A percentile compares a stretch with the other conserved stretches of the same genome.
Conservation (phyloP, 225 moss, liverwort and hornwort genomes). For the Bryum argenteum region DNA sequence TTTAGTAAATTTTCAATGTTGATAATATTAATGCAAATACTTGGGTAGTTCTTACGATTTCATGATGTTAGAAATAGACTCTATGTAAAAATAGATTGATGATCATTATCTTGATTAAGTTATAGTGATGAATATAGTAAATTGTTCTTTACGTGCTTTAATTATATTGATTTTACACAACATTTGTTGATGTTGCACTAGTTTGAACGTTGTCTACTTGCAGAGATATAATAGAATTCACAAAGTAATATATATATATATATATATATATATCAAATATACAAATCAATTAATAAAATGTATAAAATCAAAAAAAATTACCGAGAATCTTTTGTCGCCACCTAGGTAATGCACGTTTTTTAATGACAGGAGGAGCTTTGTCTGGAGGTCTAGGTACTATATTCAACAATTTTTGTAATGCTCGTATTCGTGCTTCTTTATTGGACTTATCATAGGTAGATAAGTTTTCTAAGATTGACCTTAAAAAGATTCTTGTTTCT, state of each 20-base stretch:
- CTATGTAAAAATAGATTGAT: too few species aligned
- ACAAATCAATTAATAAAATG: neutral
- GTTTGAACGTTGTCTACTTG: too few species aligned
- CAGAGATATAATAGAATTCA: too few species aligned
- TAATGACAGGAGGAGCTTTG: neutral
- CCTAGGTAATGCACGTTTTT: neutral
- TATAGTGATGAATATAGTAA: too few species aligned
- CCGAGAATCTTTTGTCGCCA: constrained; percentile 11
- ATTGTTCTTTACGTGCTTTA: too few species aligned
- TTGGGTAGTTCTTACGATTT: rapidly evolving
- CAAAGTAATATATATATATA: too few species aligned
- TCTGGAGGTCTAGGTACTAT: neutral
- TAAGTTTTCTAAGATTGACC: constrained; percentile 2
- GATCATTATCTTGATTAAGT: too few species aligned
- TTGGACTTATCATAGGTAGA: constrained; percentile 9
- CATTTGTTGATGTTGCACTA: too few species aligned
- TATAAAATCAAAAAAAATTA: neutral
- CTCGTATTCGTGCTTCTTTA: neutral
- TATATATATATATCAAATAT: rapidly evolving
- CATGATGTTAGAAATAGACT: too few species aligned
- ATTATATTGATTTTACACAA: too few species aligned
- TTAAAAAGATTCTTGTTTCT: neutral
- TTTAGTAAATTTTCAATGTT: neutral
- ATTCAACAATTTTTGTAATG: constrained; percentile 26
- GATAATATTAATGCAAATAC: neutral